These are phyloP conservation scores for Erysimum pusillum DNA, from an alignment of 441 rosid genomes.

Conservation along the genomic window DNA sequence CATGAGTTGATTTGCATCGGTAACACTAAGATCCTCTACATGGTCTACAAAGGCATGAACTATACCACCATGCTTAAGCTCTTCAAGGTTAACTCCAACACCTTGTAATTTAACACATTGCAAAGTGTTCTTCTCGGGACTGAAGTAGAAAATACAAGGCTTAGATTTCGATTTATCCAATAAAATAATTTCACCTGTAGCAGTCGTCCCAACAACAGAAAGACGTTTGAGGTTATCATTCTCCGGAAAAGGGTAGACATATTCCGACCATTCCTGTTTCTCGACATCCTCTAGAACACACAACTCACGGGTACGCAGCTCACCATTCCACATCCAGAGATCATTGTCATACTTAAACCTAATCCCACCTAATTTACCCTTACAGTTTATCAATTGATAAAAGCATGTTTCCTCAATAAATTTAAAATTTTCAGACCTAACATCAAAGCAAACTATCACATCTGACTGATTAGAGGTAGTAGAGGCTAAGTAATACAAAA, in stretches of 20 bases:
- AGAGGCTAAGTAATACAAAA: not conserved
- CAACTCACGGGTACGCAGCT: not conserved
- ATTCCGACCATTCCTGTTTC: not conserved
- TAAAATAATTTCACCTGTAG: not conserved
- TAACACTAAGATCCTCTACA: too few relatives aligned
- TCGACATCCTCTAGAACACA: not conserved
- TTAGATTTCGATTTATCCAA: not conserved
- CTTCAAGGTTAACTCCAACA: too few relatives aligned
- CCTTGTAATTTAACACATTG: too few relatives aligned
- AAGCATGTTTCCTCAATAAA: not conserved
- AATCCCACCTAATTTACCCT: slow-evolving; percentile 6
- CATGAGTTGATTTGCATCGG: too few relatives aligned
- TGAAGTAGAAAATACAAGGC: not conserved
- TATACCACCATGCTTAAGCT: too few relatives aligned
- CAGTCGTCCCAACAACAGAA: not conserved
- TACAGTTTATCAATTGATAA: not conserved
- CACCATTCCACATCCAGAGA: not conserved
- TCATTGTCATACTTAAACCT: not conserved
- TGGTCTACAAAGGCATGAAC: too few relatives aligned
- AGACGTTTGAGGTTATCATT: not conserved
- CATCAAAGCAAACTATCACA: slow-evolving; percentile 16
- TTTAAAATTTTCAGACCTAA: slow-evolving; percentile 13
- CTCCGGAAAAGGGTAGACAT: not conserved
- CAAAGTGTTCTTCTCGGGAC: not conserved
- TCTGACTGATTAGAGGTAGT: too few relatives aligned